Conservation (phyloP, 129 eudicot genomes). For the Smallanthus sonchifolius region DNA sequence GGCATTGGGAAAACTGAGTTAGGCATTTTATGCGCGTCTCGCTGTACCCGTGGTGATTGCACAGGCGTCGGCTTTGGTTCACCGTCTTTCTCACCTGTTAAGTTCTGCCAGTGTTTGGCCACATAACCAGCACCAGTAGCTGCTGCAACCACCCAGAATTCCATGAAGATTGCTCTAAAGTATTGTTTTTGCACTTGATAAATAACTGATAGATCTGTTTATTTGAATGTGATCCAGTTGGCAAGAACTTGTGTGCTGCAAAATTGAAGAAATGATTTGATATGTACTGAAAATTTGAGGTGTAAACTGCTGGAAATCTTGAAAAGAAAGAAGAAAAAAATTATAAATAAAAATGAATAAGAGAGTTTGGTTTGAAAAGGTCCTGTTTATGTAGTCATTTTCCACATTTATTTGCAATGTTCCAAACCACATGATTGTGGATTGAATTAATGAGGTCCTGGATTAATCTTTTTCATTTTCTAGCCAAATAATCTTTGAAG, state of each 20-base stretch:
- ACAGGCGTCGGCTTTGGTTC: constrained; percentile 12
- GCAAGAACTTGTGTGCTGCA: constrained; percentile 5
- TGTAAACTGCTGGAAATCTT: background rate
- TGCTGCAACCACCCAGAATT: constrained; percentile 87
- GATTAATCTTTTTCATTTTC: constrained; percentile 16
- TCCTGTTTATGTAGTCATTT: constrained; percentile 28
- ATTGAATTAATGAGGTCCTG: constrained; percentile 27
- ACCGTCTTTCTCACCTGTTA: constrained; percentile 48
- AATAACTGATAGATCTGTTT: background rate
- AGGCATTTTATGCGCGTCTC: constrained; percentile 30
- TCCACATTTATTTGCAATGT: constrained; percentile 27
- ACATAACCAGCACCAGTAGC: constrained; percentile 77
- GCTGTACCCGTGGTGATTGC: constrained; percentile 26
- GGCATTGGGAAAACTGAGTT: constrained; percentile 37
- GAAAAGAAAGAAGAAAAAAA: constrained; percentile 15
- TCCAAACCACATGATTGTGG: constrained; percentile 37
- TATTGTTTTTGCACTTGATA: background rate
- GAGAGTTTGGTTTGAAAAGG: constrained; percentile 17
- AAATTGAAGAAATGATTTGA: constrained; percentile 11
- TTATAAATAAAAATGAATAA: background rate
- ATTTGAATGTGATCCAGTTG: background rate
- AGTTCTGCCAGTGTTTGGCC: constrained; percentile 60
- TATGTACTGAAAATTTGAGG: background rate
- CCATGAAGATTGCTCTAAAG: constrained; percentile 36
- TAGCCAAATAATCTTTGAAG: background rate